Conservation (phyloP, 192 early-diverging fungal species). For the Backusella liffmaniae region DNA sequence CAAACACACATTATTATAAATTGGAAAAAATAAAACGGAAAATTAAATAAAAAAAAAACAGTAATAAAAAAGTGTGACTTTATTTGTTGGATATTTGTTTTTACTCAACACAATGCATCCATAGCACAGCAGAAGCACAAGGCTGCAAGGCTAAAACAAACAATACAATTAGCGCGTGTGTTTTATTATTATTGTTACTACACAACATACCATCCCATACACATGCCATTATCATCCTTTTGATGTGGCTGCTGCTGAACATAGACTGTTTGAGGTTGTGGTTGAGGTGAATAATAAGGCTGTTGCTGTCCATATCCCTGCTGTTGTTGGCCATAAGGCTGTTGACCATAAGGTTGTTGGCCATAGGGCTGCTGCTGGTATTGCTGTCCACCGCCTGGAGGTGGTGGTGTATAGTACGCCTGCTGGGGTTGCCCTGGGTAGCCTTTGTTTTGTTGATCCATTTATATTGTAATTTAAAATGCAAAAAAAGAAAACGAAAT, state of each 20-base stretch:
- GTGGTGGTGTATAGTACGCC: not conserved
- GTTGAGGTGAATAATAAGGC: slow-evolving; percentile 19
- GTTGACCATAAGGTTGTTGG: slow-evolving; percentile 14
- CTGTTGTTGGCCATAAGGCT: slow-evolving; percentile 9
- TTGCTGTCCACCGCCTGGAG: not conserved
- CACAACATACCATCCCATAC: slow-evolving; percentile 23
- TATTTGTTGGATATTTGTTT: not conserved
- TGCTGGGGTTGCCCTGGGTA: not conserved
- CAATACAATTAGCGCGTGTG: not conserved
- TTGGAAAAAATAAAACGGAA: not conserved
- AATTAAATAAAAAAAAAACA: too few species aligned
- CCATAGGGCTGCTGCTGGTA: slow-evolving; percentile 1
- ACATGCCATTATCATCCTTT: slow-evolving; percentile 6
- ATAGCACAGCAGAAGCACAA: slow-evolving; percentile 23
- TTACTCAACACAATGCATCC: slow-evolving; percentile 8
- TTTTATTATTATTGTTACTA: not conserved
- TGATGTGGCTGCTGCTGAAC: slow-evolving; percentile 21
- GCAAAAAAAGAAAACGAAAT: not conserved
- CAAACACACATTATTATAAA: not conserved
- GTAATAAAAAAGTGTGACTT: not conserved
- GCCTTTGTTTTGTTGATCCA: slow-evolving; percentile 12
- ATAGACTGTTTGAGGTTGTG: slow-evolving; percentile 25
- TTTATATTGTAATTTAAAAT: not conserved
- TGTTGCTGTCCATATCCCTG: slow-evolving; percentile 11
- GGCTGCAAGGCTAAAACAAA: slow-evolving; percentile 14